A percentile compares a stretch with the other conserved stretches of the same genome.
These are phyloP conservation scores for Colletotrichum filicis DNA, from an alignment of 2,329 filamentous ascomycete genomes.

Conservation along the genomic window DNA sequence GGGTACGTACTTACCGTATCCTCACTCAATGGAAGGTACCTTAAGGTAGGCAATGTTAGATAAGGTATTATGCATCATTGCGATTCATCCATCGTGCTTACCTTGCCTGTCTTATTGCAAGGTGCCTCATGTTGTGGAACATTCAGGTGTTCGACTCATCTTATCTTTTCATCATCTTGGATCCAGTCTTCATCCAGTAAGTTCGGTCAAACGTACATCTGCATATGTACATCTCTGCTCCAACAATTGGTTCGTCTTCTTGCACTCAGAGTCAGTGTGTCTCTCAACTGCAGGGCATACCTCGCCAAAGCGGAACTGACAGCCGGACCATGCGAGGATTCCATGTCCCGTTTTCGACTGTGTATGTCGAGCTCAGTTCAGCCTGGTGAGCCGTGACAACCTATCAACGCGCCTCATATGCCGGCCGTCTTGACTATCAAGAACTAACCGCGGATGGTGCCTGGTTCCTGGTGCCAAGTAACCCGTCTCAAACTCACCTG, in stretches of 20 bases:
- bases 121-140: not conserved
- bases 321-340: not conserved
- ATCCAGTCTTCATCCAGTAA: not conserved
- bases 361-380: not conserved
- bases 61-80: not conserved
- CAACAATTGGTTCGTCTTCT: not conserved
- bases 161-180: not conserved
- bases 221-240: not conserved
- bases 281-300: not conserved
- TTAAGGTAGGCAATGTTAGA: not conserved
- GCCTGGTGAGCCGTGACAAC: not conserved
- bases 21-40: not conserved
- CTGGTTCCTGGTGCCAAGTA: slow-evolving; percentile 20
- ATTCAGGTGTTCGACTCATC: not conserved
- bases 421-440: not conserved
- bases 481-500: not conserved
- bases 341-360: not conserved
- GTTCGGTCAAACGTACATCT: not conserved
- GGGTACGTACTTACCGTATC: not conserved
- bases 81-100: not conserved
- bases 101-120: not conserved
- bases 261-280: not conserved
- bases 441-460: not conserved
- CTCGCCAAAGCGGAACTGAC: not conserved
- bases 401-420: not conserved